Percentiles rank a stretch among this genome's conserved stretches.
These are phyloP conservation scores for Xylaria hypoxylon DNA, from an alignment of 2,329 filamentous ascomycete species.

Conservation along the genomic window DNA sequence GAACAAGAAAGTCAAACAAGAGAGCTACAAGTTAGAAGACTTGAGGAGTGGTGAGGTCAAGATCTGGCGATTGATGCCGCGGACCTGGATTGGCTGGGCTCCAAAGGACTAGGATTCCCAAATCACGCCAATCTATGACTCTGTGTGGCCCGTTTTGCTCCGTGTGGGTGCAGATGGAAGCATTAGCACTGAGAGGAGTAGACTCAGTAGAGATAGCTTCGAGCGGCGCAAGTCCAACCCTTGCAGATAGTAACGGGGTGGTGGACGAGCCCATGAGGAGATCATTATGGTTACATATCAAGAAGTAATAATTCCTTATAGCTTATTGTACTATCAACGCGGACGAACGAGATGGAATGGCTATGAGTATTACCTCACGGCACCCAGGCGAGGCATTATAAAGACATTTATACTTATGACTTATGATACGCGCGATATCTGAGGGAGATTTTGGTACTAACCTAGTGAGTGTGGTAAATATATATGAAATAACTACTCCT, in stretches of 20 bases:
- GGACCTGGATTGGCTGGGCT: conserved; percentile 93
- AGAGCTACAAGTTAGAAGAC: conserved; percentile 95
- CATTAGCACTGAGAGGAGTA: conserved; percentile 38
- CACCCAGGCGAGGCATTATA: background rate
- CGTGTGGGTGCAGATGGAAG: conserved; percentile 45
- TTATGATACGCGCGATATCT: background rate
- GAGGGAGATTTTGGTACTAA: background rate
- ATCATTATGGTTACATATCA: conserved; percentile 30
- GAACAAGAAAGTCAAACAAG: conserved; percentile 90
- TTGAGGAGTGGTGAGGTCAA: conserved; percentile 93
- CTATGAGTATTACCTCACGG: background rate
- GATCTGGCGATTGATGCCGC: conserved; percentile 95
- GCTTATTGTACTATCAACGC: conserved; percentile 27
- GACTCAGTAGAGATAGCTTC: conserved; percentile 38
- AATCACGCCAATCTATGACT: conserved; percentile 42
- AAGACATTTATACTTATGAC: background rate
- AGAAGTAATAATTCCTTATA: conserved; percentile 27
- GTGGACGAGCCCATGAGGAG: background rate
- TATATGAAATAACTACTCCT: background rate
- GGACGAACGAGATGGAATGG: conserved; percentile 11
- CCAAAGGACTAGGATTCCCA: conserved; percentile 63
- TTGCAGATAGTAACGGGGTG: conserved; percentile 23
- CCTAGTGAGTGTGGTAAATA: background rate
- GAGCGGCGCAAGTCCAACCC: conserved; percentile 34
- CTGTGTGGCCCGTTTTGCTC: conserved; percentile 47